These are phyloP conservation scores for Camillea tinctor DNA, from an alignment of 2,329 filamentous ascomycete species.

Conservation along the genomic window DNA sequence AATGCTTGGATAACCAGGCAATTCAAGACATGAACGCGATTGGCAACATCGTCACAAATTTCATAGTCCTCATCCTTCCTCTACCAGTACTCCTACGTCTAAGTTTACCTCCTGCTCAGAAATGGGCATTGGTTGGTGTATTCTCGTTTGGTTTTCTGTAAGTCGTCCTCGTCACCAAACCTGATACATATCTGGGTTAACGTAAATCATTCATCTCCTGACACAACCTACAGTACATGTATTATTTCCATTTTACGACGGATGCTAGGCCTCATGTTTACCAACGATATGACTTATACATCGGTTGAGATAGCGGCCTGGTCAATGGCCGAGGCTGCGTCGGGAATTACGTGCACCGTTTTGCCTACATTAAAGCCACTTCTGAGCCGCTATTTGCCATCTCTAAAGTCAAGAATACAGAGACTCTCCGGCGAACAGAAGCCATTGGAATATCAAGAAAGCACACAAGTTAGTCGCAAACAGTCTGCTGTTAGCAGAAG, in stretches of 20 bases:
- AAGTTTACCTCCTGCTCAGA: background rate
- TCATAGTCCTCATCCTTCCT: constrained; percentile 5
- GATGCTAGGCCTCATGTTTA: background rate
- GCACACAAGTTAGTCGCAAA: background rate
- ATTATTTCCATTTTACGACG: constrained; percentile 6
- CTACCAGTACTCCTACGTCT: constrained; percentile 3
- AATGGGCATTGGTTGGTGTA: constrained; percentile 4
- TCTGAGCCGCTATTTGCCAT: background rate
- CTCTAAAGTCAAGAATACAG: constrained; percentile 2
- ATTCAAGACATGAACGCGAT: constrained; percentile 1
- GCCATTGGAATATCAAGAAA: background rate
- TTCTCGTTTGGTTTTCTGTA: constrained; percentile 5
- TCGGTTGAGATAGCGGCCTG: constrained; percentile 2
- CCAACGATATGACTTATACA: constrained; percentile 1
- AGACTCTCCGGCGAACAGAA: background rate
- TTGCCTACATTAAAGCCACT: constrained; percentile 5
- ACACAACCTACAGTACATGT: constrained; percentile 1
- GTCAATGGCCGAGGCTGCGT: constrained; percentile 5
- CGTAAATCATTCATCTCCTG: background rate
- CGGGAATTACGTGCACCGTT: constrained; percentile 4
- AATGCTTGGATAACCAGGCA: background rate
- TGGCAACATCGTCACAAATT: constrained; percentile 6
- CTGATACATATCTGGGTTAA: background rate
- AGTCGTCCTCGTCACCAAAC: background rate
- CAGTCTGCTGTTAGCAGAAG: background rate